Evolutionary conservation across 108 stramenopile genomes (phyloP), one percentile per base, ranked within the genome.

Genomic region (Skeletonema menzelii): DNA sequence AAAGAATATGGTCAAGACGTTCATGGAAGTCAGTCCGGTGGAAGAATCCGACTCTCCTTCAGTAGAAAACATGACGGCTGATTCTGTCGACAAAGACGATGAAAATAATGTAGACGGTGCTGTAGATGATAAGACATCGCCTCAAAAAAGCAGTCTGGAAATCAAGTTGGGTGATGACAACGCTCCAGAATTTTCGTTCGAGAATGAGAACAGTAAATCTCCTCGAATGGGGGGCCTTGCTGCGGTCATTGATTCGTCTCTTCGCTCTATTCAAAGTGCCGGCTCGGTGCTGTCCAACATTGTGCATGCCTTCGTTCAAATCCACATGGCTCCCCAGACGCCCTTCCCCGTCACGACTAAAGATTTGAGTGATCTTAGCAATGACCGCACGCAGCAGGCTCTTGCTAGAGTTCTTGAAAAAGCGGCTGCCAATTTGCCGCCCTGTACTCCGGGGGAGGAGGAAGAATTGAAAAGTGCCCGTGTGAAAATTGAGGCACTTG

Each of bases 391-490:
- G 30, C 89, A 83, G 32, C 65, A 61, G 35, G 85, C 86, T 4
- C 63, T 93, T 17, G 88, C 85, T 8, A 68, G 72, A 0, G 47
- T 88, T 55, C 72, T 93, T 3, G 81, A 87, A 44, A 90, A 85
- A 80, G 91, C 84, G n/a, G 46, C 83, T 1, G 58, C 35, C 13
- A 80, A 67, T 28, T 38, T 79, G 14, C 73, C 72, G 10, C 64
- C 42, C 12, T 38, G 12, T 4, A 8, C 37, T n/a, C 40, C 60
- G 8, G 76, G 70, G 2, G 56, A 76, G 32, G 65, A 62, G 11
- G 59, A 69, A 46, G 59, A 28, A 38, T 53, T 65, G 47, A 66
- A 74, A 27, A 69, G 40, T 55, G 69, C 47, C 7, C 53, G 58
- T 8, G 44, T 64, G 37, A 81, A 85, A 53, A 70, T 79, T 27